Conservation (phyloP, 2,329 filamentous ascomycete genomes). For the Pseudocercospora cruenta region DNA sequence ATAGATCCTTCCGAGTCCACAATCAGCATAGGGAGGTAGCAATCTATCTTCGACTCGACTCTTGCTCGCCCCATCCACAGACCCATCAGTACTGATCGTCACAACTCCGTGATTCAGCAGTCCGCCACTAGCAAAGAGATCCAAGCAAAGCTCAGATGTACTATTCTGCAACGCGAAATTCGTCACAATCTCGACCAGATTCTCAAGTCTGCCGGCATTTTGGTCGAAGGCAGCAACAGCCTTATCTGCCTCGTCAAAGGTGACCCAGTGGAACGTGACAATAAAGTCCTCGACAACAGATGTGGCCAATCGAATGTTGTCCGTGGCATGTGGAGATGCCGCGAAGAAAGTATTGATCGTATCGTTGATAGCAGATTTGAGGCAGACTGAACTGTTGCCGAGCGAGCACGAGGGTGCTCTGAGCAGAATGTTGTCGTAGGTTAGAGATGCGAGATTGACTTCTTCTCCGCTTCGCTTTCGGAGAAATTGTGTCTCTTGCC, state of each 20-base stretch:
- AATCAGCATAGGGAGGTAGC: background rate
- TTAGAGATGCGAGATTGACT: background rate
- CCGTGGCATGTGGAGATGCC: background rate
- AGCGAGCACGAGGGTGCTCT: background rate
- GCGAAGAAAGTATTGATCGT: background rate
- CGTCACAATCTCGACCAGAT: background rate
- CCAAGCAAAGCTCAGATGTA: background rate
- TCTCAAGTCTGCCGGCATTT: background rate
- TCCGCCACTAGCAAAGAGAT: background rate
- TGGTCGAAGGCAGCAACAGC: background rate
- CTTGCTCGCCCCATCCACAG: background rate
- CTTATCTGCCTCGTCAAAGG: background rate
- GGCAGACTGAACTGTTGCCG: background rate
- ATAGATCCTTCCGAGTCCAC: background rate
- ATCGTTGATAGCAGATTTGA: background rate
- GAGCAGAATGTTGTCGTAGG: background rate
- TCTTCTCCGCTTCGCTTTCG: background rate
- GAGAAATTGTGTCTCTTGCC: background rate
- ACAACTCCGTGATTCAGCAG: background rate
- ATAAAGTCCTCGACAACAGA: background rate
- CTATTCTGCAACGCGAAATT: background rate
- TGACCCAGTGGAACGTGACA: background rate
- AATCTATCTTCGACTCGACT: background rate
- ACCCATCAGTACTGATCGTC: background rate
- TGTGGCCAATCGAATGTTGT: background rate